phyloP scores from a whole-genome alignment of 2,329 filamentous ascomycete genomes.

The Fusarium sp. region DNA sequence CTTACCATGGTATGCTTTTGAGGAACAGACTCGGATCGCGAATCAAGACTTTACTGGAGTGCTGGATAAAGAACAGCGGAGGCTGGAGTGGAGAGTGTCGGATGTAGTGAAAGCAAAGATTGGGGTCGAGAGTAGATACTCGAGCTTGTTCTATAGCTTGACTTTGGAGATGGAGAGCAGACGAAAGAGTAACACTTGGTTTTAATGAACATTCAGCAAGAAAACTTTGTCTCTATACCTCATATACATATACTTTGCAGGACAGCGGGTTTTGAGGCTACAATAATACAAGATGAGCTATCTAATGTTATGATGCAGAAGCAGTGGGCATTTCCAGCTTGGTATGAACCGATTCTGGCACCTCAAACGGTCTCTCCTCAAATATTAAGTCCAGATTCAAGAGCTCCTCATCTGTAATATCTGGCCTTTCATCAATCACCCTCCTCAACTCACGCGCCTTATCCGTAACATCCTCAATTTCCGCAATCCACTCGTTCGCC shows the following conservation, averaged over 20 bases:
- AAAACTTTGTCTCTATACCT: not conserved
- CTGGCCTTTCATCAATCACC: conserved; percentile 59
- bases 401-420: conserved; percentile 55
- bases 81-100: conserved; percentile 24
- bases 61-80: conserved; percentile 38
- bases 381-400: conserved; percentile 59
- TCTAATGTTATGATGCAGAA: not conserved
- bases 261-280: no score
- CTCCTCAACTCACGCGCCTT: conserved; percentile 64
- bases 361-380: conserved; percentile 59
- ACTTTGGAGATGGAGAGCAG: conserved; percentile 24
- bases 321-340: conserved; percentile 53
- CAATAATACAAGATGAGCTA: no score
- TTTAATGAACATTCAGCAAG: conserved; percentile 9
- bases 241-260: not conserved
- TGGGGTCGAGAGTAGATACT: conserved; percentile 46
- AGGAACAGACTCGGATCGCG: conserved; percentile 35
- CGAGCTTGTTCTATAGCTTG: conserved; percentile 47
- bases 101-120: conserved; percentile 32
- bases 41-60: conserved; percentile 36
- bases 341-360: conserved; percentile 56
- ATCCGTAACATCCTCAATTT: conserved; percentile 72
- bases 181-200: conserved; percentile 36
- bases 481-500: conserved; percentile 66
- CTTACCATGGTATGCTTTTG: conserved; percentile 51